A percentile compares a stretch with the other conserved stretches of the same genome.
phyloP scores from a whole-genome alignment of 2,329 filamentous ascomycete genomes.

The Raffaelea albimanens region DNA sequence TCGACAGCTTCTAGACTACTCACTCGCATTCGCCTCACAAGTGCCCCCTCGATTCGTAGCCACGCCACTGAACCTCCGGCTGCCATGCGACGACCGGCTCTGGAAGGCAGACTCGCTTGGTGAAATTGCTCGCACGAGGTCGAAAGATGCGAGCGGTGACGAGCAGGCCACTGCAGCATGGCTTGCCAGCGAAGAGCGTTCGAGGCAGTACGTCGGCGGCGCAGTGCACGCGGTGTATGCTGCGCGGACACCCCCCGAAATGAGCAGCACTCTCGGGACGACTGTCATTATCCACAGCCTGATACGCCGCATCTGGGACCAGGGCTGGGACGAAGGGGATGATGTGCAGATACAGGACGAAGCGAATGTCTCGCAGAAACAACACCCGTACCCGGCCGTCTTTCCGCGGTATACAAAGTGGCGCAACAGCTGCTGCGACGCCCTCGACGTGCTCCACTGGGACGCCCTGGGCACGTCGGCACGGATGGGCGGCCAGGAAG shows the following conservation, averaged over 20 bases:
- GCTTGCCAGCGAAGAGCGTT: no score
- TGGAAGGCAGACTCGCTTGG: no score
- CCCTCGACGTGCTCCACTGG: constrained; percentile 31
- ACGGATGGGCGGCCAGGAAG: constrained; percentile 28
- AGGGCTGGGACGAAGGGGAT: no score
- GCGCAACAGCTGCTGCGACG: constrained; percentile 32
- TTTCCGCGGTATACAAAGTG: constrained; percentile 22
- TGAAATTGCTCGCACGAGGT: no score
- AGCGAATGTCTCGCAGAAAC: no score
- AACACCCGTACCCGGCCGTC: background rate
- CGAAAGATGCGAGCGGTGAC: background rate
- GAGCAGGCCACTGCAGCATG: background rate
- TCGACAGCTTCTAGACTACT: background rate
- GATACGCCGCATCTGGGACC: no score
- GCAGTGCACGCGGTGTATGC: no score
- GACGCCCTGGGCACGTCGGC: constrained; percentile 29
- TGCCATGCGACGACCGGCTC: background rate
- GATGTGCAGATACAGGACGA: no score
- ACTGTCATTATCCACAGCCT: no score
- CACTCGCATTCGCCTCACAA: background rate
- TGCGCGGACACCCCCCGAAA: no score
- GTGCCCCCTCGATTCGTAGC: background rate
- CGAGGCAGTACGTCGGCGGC: no score
- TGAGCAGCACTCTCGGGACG: no score
- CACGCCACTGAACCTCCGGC: background rate